phyloP scores from a whole-genome alignment of 176 grass and related monocot genomes.

The Pontederia crassipes region DNA sequence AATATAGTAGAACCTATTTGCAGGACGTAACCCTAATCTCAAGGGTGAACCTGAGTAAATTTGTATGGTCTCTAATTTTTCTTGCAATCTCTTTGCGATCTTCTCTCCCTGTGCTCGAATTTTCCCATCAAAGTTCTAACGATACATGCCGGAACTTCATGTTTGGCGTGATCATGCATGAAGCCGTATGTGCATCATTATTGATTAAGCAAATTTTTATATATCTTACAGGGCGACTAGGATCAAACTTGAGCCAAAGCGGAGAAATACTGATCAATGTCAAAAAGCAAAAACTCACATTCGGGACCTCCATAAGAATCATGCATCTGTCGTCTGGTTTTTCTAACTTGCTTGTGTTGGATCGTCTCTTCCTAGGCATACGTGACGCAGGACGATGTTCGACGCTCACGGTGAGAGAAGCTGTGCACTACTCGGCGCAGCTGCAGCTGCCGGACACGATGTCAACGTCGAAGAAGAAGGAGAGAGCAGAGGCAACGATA shows the following conservation, averaged over 20 bases:
- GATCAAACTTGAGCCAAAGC: conserved; percentile 45
- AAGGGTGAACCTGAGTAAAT: too few species aligned
- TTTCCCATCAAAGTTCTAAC: too few species aligned
- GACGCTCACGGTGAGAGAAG: conserved; percentile 76
- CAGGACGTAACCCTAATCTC: too few species aligned
- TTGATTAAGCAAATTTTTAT: too few species aligned
- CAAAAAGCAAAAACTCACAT: conserved; percentile 46
- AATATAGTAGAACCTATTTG: too few species aligned
- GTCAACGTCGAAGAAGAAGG: conserved; percentile 37
- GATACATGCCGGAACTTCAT: background rate
- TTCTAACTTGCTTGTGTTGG: background rate
- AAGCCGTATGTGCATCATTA: background rate
- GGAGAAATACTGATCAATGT: conserved; percentile 81
- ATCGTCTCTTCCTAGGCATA: conserved; percentile 38
- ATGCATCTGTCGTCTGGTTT: background rate
- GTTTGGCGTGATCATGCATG: background rate
- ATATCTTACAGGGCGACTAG: conserved; percentile 41
- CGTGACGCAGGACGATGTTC: conserved; percentile 89
- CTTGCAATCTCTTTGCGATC: too few species aligned
- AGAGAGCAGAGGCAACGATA: conserved; percentile 66
- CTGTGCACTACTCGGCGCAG: conserved; percentile 59
- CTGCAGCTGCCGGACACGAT: conserved; percentile 69
- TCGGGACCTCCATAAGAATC: conserved; percentile 49
- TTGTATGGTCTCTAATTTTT: too few species aligned
- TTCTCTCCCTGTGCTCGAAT: too few species aligned